Base-by-base conservation (phyloP, 345 rosid species). In the Citrus medica region DNA sequence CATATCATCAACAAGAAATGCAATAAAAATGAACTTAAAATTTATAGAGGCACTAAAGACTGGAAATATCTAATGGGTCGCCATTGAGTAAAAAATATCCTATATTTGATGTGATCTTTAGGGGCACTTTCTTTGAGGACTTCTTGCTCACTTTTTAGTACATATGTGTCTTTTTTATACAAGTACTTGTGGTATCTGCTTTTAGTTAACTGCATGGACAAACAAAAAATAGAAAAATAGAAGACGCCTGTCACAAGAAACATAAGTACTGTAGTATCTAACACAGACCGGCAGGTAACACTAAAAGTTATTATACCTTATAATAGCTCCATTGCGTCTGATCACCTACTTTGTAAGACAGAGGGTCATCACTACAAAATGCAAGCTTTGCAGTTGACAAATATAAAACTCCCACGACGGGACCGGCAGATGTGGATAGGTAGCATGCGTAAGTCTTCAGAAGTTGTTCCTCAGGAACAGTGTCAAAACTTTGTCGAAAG, bases 341-440 rank as follows among this genome's bases (percentile, higher is more conserved):
- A 8, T 85, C 92, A 79, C 89, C 95, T 74, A 79, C 87, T 84
- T 92, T 89, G 84, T 92, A 92, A 25, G 98, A 90, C 76, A 96
- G 89, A 46, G 99, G 95, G 62, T 63, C 87, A 76, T 94, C 98
- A 71, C 98, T 96, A 75, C 92, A 92, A 68, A 92, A 96, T 0
- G 92, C 98, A 78, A 96, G 87, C 82, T 94, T 94, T 38, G 84
- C 92, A 0, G 97, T 84, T 1, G 99, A 96, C 73, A 91, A 82
- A 86, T 94, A 94, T 59, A 96, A 66, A 56, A 92, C 86, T 38
- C 99, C 99, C 94, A 91, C 90, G 12, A 96, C 97, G 51, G 99
- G 99, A 88, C 99, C 98, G 64, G 98, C 93, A 60, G 98, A 96
- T 38, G 98, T 96, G 40, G 99, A 96, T 73, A 92, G 84, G 88